These are phyloP conservation scores for Populus simonii DNA, from an alignment of 345 rosid species.

Conservation along the genomic window DNA sequence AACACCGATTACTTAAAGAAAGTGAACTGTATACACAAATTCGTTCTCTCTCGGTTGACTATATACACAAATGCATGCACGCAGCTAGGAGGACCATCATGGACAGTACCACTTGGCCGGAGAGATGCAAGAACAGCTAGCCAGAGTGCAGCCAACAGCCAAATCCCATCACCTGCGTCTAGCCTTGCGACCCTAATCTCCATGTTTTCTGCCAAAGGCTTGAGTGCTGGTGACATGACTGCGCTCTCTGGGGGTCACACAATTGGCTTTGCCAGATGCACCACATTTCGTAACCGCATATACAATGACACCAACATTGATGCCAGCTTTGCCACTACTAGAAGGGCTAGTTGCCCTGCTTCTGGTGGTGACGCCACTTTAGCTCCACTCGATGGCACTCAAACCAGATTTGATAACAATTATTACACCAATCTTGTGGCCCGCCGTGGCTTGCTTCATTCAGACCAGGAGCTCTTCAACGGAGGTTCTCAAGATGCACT, in stretches of 20 bases:
- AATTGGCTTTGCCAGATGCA: slow-evolving; percentile 5
- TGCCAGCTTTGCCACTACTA: slow-evolving; percentile 20
- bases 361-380: slow-evolving; percentile 33
- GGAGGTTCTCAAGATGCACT: slow-evolving; percentile 32
- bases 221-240: slow-evolving; percentile 38
- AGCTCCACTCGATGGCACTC: slow-evolving; percentile 35
- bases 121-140: slow-evolving; percentile 51
- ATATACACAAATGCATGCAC: not conserved
- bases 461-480: slow-evolving; percentile 45
- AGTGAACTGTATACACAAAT: too few species aligned
- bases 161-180: slow-evolving; percentile 37
- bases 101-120: slow-evolving; percentile 45
- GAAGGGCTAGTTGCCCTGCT: slow-evolving; percentile 28
- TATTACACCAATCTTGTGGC: slow-evolving; percentile 31
- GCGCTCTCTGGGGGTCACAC: slow-evolving; percentile 31
- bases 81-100: slow-evolving; percentile 40
- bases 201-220: slow-evolving; percentile 36
- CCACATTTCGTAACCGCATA: slow-evolving; percentile 15
- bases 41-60: too few species aligned
- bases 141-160: slow-evolving; percentile 37
- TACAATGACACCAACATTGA: slow-evolving; percentile 45
- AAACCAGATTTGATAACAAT: slow-evolving; percentile 27
- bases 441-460: slow-evolving; percentile 42
- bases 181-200: slow-evolving; percentile 37
- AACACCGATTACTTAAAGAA: too few species aligned